A percentile compares a stretch with the other conserved stretches of the same genome.
Evolutionary conservation across 2,329 filamentous ascomycete species (phyloP).

Genomic region (Ceratocystis cubensis): DNA sequence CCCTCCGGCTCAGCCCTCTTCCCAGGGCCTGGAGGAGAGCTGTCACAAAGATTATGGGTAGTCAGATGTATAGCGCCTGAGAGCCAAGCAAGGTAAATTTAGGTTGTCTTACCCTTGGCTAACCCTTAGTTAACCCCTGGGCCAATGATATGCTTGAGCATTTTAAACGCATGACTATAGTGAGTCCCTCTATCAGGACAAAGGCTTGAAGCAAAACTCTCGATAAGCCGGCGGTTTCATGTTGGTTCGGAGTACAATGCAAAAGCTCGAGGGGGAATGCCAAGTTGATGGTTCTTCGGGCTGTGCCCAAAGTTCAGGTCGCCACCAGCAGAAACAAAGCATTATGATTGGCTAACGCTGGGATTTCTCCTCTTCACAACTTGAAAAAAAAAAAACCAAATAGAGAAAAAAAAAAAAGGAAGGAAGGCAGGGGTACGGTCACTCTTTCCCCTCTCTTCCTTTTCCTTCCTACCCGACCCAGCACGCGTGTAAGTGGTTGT

Average conservation of each 20-base stretch:
- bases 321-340: background rate
- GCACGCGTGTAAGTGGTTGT: slow-evolving; percentile 9
- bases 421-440: background rate
- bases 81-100: too few relatives aligned
- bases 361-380: background rate
- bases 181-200: too few relatives aligned
- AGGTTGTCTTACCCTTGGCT: too few relatives aligned
- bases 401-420: background rate
- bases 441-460: background rate
- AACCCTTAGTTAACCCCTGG: too few relatives aligned
- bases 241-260: background rate
- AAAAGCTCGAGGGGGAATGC: background rate
- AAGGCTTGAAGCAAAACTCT: too few relatives aligned
- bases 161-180: too few relatives aligned
- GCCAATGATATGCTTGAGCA: too few relatives aligned
- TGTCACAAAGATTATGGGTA: background rate
- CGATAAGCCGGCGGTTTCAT: background rate
- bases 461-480: background rate
- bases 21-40: background rate
- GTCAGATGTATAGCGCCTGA: too few relatives aligned
- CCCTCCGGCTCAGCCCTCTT: background rate
- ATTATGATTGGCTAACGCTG: background rate
- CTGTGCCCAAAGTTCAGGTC: background rate
- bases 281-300: slow-evolving; percentile 1
- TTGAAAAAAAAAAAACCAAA: background rate